Base-by-base conservation (phyloP, 2,329 filamentous ascomycete species). In the Xylaria sp. region DNA sequence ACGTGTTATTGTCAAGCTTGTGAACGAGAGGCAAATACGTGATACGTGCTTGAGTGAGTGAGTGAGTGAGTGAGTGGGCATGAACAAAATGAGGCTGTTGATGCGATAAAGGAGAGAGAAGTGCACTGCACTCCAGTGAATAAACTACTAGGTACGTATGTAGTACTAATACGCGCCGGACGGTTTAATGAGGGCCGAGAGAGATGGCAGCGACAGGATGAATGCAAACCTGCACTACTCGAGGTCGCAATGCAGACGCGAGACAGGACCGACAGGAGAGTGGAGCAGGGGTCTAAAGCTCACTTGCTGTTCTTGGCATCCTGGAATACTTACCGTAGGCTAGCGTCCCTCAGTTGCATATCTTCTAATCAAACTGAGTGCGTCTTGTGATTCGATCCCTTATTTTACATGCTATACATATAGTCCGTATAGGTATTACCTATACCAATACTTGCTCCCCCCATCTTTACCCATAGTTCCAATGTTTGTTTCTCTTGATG, bases 171-270 rank as follows among this genome's bases (percentile, higher is more conserved):
- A 63, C 67, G 42, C 37, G 48, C 40, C 57, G 29, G 29, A 57
- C 60, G 50, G 63, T 69, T 69, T 66, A 58, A 66, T 60, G 59
- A 63, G 40, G 25, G 40, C 53, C 32, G n/a, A 63, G 47, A 21
- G 50, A 40, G 35, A 60, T 59, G 47, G 37, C 37, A 69, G 59
- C 53, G 67, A 69, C 58, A 63, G 63, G 63, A 63, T 48, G 53
- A 35, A 64, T 54, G 60, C 25, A 54, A 18, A 54, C 51, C 27
- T 27, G n/a, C 42, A 47, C 27, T 35, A 54, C n/a, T 27, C 29
- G 29, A 37, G 21, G 27, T 40, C 10, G 27, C 25, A 51, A 51
- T 53, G 50, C 47, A 59, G 47, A 69, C 54, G 50, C 50, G 55
- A 50, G 47, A 64, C 65, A 63, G 50, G 55, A 55, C 50, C 42